A percentile compares a stretch with the other conserved stretches of the same genome.
These are phyloP conservation scores for Torulaspora quercuum DNA, from an alignment of 805 yeast species.

Conservation along the genomic window DNA sequence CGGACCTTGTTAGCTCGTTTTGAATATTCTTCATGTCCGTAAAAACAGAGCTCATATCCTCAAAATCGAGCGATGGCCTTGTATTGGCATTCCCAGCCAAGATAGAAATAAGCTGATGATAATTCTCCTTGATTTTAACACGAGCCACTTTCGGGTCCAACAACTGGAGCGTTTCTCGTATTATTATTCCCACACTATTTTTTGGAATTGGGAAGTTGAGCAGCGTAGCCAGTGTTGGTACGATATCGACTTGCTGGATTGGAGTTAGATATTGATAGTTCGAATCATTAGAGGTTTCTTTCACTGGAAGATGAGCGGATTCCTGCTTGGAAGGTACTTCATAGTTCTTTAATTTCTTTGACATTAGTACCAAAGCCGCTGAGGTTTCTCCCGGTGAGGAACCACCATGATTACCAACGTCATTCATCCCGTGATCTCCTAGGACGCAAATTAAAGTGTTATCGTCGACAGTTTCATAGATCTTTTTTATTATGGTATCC, in stretches of 20 bases:
- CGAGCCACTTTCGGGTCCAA: conserved; percentile 42
- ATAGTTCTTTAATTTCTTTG: conserved; percentile 50
- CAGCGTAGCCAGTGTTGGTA: conserved; percentile 79
- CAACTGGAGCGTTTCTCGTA: conserved; percentile 53
- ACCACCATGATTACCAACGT: conserved; percentile 95
- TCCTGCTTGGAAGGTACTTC: conserved; percentile 20
- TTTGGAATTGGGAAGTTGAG: conserved; percentile 88
- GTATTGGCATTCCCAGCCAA: conserved; percentile 10
- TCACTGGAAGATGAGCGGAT: conserved; percentile 17
- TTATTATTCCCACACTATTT: conserved; percentile 76
- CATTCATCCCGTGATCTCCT: conserved; percentile 98
- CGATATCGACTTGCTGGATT: conserved; percentile 86
- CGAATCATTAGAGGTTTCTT: conserved; percentile 27
- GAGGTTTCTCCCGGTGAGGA: conserved; percentile 90
- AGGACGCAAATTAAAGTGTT: conserved; percentile 65
- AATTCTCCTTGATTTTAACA: conserved; percentile 45
- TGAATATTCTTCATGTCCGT: conserved; percentile 48
- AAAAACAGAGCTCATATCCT: conserved; percentile 26
- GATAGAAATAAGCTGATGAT: conserved; percentile 48
- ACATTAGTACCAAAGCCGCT: conserved; percentile 69
- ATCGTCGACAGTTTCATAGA: conserved; percentile 48
- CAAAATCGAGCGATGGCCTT: conserved; percentile 6
- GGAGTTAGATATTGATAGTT: conserved; percentile 50
- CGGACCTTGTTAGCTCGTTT: conserved; percentile 48
- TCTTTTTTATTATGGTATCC: conserved; percentile 60